Evolutionary conservation across 2,329 filamentous ascomycete species (phyloP), one percentile per base, ranked within the genome.

Genomic region (Hypomyces rosellus): DNA sequence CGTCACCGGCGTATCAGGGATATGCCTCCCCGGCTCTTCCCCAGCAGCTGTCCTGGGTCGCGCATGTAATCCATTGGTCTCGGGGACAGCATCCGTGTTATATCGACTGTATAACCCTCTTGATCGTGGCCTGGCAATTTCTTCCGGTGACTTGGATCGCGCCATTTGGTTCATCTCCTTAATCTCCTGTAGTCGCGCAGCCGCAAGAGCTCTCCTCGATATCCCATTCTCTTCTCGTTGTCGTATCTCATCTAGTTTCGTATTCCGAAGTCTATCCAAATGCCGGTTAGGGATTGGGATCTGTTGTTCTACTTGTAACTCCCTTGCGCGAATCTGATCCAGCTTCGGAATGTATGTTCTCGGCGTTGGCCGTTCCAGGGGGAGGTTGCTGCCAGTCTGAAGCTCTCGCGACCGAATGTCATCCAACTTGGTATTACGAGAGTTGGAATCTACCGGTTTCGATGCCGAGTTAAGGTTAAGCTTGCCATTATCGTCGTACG

Each of bases 121-220:
- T 3, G 62, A 57, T 38, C 56, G 63, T 8, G 63, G 67, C 42
- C 59, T 61, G 12, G 58, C 14, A 0, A 15, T 50, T 44, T 74
- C 61, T 38, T 68, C 72, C 13, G 74, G 72, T 1, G 73, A 75
- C 6, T 69, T 61, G 9, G 72, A 72, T 45, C 69, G 65, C 7
- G 71, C 69, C 54, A 69, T 65, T 34, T 72, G 70, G 58, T 81
- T 78, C 50, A 64, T 68, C 48, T 77, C 74, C 37, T 73, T 69
- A 49, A 80, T 79, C 60, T 80, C 77, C 34, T 75, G 76, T 3
- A 82, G 63, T 33, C 71, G 69, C 48, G 74, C 72, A 6, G 70
- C 69, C n/a, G 77, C 73, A 14, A 77, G 61, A 2, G 72, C 71
- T 46, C 73, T 69, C 49, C 64, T 74, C 5, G 78, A 74, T 22